A percentile compares a stretch with the other conserved stretches of the same genome.
These are phyloP conservation scores for Xanthoconium stramineum DNA, from an alignment of 768 basidiomycete species.

Conservation along the genomic window DNA sequence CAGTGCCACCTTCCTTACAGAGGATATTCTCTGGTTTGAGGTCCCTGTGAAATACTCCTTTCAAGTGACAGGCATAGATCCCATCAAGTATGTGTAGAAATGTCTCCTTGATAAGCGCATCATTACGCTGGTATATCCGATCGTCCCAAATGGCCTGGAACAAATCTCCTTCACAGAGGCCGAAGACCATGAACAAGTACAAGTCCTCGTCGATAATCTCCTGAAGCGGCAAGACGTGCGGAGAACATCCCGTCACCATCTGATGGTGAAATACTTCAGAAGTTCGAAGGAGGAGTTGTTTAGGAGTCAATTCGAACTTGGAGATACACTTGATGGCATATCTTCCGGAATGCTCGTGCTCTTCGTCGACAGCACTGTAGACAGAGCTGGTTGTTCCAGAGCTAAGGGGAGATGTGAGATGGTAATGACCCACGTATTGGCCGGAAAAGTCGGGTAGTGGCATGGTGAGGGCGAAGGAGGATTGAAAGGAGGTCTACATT, in stretches of 20 bases:
- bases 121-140: conserved; percentile 53
- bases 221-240: conserved; percentile 68
- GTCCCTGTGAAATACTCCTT: conserved; percentile 78
- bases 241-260: conserved; percentile 46
- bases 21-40: conserved; percentile 86
- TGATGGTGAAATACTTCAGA: conserved; percentile 67
- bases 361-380: conserved; percentile 63
- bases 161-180: conserved; percentile 61
- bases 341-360: conserved; percentile 37
- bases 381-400: conserved; percentile 77
- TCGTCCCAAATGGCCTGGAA: conserved; percentile 67
- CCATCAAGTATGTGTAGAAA: conserved; percentile 83
- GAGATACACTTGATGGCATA: conserved; percentile 78
- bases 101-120: conserved; percentile 56
- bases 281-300: conserved; percentile 55
- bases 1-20: conserved; percentile 48
- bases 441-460: conserved; percentile 50
- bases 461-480: neutral
- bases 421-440: conserved; percentile 53
- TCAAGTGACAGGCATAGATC: conserved; percentile 67
- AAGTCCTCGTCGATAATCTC: conserved; percentile 56
- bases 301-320: conserved; percentile 50
- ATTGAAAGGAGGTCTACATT: neutral
- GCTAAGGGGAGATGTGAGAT: conserved; percentile 61
- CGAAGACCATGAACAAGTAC: conserved; percentile 66